phyloP scores from a whole-genome alignment of 345 rosid species.

The Eutrema heterophyllum region DNA sequence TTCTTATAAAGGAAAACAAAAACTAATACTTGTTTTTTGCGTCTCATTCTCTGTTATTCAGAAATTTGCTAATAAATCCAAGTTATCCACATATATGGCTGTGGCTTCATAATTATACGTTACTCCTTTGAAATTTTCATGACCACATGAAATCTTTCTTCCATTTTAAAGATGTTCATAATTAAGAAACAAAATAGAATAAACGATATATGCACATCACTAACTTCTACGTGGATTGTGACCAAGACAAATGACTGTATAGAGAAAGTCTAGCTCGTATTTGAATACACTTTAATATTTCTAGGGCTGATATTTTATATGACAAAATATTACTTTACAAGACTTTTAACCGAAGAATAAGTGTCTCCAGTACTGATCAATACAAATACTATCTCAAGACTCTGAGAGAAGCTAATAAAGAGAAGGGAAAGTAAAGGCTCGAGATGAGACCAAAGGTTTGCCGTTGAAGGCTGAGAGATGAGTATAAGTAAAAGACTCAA shows the following conservation, averaged over 20 bases:
- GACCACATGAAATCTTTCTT: constrained; percentile 24
- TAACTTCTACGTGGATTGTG: constrained; percentile 16
- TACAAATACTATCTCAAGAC: too few relatives aligned
- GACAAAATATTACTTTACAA: not conserved
- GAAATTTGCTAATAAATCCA: not conserved
- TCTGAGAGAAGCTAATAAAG: too few relatives aligned
- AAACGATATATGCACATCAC: constrained; percentile 22
- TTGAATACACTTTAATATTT: not conserved
- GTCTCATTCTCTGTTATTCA: not conserved
- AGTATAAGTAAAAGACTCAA: too few relatives aligned
- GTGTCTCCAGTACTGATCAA: too few relatives aligned
- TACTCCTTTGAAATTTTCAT: not conserved
- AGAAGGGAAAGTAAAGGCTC: too few relatives aligned
- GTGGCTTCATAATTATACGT: not conserved
- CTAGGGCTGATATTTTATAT: constrained; percentile 2
- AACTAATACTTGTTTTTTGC: not conserved
- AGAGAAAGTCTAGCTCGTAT: not conserved
- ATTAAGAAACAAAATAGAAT: constrained; percentile 22
- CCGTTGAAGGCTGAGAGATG: too few relatives aligned
- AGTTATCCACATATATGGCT: constrained; percentile 1
- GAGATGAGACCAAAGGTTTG: too few relatives aligned
- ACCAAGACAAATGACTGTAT: constrained; percentile 26
- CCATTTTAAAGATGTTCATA: constrained; percentile 6
- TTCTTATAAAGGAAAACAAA: not conserved
- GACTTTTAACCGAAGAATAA: not conserved